Evolutionary conservation across 805 yeast species (phyloP).

Genomic region (Cyberlindnera maclurae): DNA sequence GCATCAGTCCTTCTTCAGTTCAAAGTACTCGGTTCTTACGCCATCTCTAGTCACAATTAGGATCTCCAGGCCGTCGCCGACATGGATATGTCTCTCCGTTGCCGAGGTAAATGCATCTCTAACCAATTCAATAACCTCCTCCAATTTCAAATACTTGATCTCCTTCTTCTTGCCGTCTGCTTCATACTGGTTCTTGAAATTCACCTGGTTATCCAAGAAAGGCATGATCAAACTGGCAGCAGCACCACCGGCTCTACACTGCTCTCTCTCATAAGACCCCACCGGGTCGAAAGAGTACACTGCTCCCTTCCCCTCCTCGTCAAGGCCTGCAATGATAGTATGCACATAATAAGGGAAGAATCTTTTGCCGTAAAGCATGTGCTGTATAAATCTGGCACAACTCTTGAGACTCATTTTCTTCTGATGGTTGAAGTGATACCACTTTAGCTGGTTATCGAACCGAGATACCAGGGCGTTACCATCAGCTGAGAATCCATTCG

Average conservation of each 20-base stretch:
- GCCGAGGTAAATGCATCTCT: constrained; percentile 94
- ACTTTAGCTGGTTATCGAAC: constrained; percentile 57
- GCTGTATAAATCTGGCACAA: constrained; percentile 89
- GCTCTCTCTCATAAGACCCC: constrained; percentile 95
- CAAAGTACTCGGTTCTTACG: constrained; percentile 72
- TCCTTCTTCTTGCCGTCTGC: constrained; percentile 63
- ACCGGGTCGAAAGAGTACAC: constrained; percentile 96
- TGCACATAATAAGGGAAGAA: constrained; percentile 96
- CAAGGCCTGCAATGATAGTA: constrained; percentile 91
- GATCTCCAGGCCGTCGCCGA: constrained; percentile 93
- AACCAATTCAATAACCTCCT: constrained; percentile 81
- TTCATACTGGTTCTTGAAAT: constrained; percentile 85
- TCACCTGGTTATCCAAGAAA: constrained; percentile 94
- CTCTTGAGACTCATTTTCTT: constrained; percentile 60
- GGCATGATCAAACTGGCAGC: constrained; percentile 97
- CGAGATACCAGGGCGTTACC: constrained; percentile 77
- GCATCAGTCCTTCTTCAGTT: constrained; percentile 75
- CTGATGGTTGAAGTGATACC: constrained; percentile 91
- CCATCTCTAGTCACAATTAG: constrained; percentile 92
- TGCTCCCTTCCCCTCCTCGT: constrained; percentile 81
- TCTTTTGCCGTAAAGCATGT: constrained; percentile 83
- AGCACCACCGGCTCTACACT: constrained; percentile 96
- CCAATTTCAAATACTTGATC: constrained; percentile 59
- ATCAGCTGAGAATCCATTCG: constrained; percentile 96
- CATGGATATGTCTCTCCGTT: constrained; percentile 96